Conservation (phyloP, 768 basidiomycete genomes). For the Lanmaoa pseudosensibilis region DNA sequence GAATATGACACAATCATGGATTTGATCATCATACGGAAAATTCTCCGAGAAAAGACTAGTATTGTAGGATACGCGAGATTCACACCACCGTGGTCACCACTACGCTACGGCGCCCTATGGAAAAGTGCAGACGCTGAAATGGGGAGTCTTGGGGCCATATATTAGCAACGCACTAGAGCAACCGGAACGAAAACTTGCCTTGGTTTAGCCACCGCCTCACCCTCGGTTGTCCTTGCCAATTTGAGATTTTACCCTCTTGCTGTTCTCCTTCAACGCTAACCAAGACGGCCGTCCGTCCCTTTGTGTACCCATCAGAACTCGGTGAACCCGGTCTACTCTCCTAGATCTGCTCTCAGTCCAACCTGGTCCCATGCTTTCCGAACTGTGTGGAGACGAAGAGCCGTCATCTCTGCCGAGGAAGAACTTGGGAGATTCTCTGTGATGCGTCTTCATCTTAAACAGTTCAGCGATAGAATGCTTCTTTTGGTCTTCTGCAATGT, state of each 20-base stretch:
- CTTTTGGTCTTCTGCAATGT: constrained; percentile 19
- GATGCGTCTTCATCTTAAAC: constrained; percentile 8
- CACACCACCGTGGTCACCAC: background rate
- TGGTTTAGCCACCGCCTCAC: background rate
- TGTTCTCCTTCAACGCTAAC: constrained; percentile 33
- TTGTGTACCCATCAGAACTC: constrained; percentile 29
- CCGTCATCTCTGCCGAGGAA: constrained; percentile 30
- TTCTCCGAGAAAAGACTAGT: background rate
- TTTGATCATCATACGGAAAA: background rate
- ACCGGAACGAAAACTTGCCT: constrained; percentile 5
- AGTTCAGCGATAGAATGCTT: constrained; percentile 19
- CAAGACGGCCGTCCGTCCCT: constrained; percentile 34
- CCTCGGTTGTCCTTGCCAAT: constrained; percentile 11
- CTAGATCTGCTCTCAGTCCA: constrained; percentile 29
- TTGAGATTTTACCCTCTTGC: constrained; percentile 18
- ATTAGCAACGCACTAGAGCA: constrained; percentile 3
- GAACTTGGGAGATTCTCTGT: constrained; percentile 22
- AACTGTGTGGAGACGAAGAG: background rate
- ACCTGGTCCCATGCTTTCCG: constrained; percentile 32
- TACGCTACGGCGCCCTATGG: background rate
- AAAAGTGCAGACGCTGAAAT: background rate
- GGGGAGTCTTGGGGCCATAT: background rate
- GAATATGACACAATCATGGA: background rate
- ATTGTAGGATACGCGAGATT: background rate
- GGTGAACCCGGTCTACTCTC: constrained; percentile 28